Evolutionary conservation across 2,329 filamentous ascomycete species (phyloP).

Genomic region (Xylaria multiplex): DNA sequence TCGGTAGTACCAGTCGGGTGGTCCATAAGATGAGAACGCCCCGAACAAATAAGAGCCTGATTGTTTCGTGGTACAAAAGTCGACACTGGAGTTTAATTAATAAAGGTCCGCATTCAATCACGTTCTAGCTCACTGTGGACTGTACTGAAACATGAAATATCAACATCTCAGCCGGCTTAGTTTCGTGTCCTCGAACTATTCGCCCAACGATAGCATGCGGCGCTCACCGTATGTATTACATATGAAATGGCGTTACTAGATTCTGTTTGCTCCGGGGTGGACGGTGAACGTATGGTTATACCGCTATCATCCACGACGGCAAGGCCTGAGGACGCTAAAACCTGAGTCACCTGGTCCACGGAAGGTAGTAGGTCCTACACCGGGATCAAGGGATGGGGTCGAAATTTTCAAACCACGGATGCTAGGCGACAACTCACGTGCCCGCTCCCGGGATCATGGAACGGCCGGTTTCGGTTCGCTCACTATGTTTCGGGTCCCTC

Average conservation of each 20-base stretch:
- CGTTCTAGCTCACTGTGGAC: background rate
- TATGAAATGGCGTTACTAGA: background rate
- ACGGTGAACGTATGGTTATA: background rate
- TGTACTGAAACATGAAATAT: background rate
- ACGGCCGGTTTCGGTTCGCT: constrained; percentile 1
- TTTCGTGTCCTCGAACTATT: background rate
- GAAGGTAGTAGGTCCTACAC: background rate
- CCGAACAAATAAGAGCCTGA: constrained; percentile 7
- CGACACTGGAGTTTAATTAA: constrained; percentile 7
- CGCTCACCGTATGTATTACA: background rate
- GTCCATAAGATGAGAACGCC: constrained; percentile 1
- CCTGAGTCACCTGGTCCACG: background rate
- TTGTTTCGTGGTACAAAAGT: constrained; percentile 19
- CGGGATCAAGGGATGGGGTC: constrained; percentile 13
- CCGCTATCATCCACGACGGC: background rate
- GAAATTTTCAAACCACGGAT: background rate
- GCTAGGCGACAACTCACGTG: background rate
- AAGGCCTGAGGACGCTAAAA: background rate
- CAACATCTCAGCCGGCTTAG: background rate
- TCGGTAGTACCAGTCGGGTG: constrained; percentile 12
- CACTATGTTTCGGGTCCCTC: background rate
- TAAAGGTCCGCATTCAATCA: background rate
- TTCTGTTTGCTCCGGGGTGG: background rate
- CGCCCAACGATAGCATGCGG: background rate
- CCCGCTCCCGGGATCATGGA: constrained; percentile 5